Percentiles rank a stretch among this genome's conserved stretches.
Conservation (phyloP, 2,329 filamentous ascomycete genomes). For the Venturia pyrina region DNA sequence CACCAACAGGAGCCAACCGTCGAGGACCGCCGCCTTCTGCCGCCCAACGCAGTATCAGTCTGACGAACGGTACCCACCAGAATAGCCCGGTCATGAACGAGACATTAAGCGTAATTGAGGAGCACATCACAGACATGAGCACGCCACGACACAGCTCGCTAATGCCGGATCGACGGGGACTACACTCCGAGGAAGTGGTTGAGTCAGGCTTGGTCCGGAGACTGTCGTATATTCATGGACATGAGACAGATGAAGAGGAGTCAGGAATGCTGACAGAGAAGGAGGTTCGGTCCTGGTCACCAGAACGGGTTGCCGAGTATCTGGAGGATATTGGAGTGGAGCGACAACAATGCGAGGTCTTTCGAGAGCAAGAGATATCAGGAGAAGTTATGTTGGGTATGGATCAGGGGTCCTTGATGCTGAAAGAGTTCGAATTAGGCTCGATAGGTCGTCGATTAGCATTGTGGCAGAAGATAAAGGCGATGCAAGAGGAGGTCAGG, state of each 20-base stretch:
- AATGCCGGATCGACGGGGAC: background rate
- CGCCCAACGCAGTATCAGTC: slow-evolving; percentile 24
- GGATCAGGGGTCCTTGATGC: slow-evolving; percentile 89
- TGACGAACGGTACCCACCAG: slow-evolving; percentile 24
- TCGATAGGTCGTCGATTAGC: slow-evolving; percentile 82
- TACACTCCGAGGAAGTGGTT: slow-evolving; percentile 67
- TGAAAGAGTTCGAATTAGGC: slow-evolving; percentile 90
- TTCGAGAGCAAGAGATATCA: slow-evolving; percentile 89
- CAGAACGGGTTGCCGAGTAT: slow-evolving; percentile 78
- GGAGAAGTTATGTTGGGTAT: slow-evolving; percentile 89
- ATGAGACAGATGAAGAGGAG: slow-evolving; percentile 92
- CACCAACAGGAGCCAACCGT: background rate
- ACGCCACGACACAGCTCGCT: slow-evolving; percentile 45
- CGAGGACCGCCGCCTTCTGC: slow-evolving; percentile 10
- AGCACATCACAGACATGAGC: slow-evolving; percentile 85
- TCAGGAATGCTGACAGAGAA: slow-evolving; percentile 56
- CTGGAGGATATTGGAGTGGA: slow-evolving; percentile 79
- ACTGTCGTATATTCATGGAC: slow-evolving; percentile 83
- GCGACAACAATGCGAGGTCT: slow-evolving; percentile 83
- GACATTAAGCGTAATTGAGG: slow-evolving; percentile 90
- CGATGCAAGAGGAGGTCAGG: slow-evolving; percentile 77
- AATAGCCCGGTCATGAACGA: slow-evolving; percentile 77
- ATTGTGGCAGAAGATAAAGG: slow-evolving; percentile 94
- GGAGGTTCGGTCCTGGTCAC: slow-evolving; percentile 72
- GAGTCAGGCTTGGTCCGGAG: slow-evolving; percentile 77